Percentiles rank a stretch among this genome's conserved stretches.
Conservation (phyloP, 148 eudicot species). For the Chenopodium suecicum region DNA sequence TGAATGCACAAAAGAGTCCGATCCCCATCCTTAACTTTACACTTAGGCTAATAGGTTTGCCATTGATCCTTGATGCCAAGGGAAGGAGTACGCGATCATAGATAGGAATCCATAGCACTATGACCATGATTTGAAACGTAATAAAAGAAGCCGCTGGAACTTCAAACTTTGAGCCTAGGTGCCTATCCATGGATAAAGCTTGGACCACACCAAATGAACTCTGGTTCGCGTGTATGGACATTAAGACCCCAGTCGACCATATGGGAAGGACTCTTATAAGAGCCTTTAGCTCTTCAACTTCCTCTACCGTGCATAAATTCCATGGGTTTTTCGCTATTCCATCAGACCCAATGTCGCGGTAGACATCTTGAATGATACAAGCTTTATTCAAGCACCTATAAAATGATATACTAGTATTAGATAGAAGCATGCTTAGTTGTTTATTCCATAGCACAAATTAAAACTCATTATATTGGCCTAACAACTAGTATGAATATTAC, state of each 20-base stretch:
- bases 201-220: conserved; percentile 50
- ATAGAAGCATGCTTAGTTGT: not conserved
- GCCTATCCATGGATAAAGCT: conserved; percentile 75
- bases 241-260: conserved; percentile 73
- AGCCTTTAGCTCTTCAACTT: conserved; percentile 74
- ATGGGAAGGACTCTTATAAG: conserved; percentile 63
- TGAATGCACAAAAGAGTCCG: conserved; percentile 48
- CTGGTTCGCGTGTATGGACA: conserved; percentile 55
- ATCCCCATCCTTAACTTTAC: conserved; percentile 71
- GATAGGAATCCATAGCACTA: conserved; percentile 56
- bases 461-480: no score
- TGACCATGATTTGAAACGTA: conserved; percentile 50
- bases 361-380: conserved; percentile 50
- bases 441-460: no score
- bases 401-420: not conserved
- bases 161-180: conserved; percentile 51
- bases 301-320: conserved; percentile 62
- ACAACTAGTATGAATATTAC: no score
- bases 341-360: conserved; percentile 40
- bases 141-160: conserved; percentile 65
- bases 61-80: conserved; percentile 54
- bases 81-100: conserved; percentile 76
- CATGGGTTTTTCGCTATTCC: conserved; percentile 50
- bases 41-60: conserved; percentile 49
- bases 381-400: conserved; percentile 71